Conservation (phyloP, 345 rosid genomes). For the Aegle marmelos region DNA sequence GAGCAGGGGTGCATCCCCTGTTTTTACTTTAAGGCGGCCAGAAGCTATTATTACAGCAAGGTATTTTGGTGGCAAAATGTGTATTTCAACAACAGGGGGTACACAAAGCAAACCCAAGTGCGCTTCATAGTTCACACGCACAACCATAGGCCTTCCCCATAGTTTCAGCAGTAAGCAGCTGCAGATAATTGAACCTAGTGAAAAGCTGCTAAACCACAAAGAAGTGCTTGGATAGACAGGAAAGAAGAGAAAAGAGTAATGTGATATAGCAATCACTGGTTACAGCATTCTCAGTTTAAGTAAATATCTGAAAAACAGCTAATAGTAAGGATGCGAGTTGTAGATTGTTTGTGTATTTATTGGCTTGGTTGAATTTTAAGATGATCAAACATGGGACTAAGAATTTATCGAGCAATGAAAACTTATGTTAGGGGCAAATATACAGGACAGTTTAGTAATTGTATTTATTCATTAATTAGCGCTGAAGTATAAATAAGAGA, state of each 20-base stretch:
- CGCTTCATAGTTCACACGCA: neutral
- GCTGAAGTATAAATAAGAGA: no score
- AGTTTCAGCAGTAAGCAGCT: neutral
- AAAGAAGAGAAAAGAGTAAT: neutral
- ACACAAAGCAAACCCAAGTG: neutral
- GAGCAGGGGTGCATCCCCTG: neutral
- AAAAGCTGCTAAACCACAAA: constrained; percentile 2
- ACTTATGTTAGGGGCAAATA: no score
- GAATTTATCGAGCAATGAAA: no score
- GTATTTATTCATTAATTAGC: no score
- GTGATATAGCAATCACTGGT: neutral
- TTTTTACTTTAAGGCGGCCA: neutral
- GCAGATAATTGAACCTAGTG: neutral
- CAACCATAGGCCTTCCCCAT: neutral
- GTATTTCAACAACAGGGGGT: neutral
- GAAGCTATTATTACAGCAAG: neutral
- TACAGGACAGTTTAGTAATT: no score
- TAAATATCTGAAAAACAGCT: neutral
- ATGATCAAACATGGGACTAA: neutral
- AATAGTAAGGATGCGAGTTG: neutral
- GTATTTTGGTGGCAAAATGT: neutral
- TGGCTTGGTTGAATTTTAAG: no score
- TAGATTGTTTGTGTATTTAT: neutral
- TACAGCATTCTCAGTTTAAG: neutral
- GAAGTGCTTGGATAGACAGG: neutral